These are phyloP conservation scores for Wickerhamomyces chaumierensis DNA, from an alignment of 805 yeast genomes.

Conservation along the genomic window DNA sequence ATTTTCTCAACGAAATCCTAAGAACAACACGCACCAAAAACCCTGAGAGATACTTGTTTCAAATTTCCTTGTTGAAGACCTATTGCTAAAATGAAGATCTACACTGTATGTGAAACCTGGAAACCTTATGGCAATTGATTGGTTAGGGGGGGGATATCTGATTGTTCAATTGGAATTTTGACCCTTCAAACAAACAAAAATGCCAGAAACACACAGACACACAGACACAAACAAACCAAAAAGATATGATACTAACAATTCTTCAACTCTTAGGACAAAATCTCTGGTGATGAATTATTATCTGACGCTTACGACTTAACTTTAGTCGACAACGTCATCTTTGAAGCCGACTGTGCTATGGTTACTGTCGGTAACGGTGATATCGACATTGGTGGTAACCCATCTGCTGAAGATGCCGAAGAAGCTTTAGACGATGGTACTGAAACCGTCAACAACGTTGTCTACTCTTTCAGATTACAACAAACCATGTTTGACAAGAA, in stretches of 20 bases:
- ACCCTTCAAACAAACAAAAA: too few relatives aligned
- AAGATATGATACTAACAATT: not conserved
- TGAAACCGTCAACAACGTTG: conserved; percentile 95
- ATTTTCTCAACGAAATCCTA: too few relatives aligned
- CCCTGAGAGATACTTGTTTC: too few relatives aligned
- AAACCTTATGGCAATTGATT: too few relatives aligned
- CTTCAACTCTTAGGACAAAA: conserved; percentile 47
- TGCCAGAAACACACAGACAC: too few relatives aligned
- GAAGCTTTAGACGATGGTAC: conserved; percentile 72
- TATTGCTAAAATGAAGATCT: not conserved
- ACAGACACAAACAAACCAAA: too few relatives aligned
- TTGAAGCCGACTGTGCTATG: conserved; percentile 95
- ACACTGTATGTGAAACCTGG: not conserved
- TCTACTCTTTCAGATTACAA: conserved; percentile 96
- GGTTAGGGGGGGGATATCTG: too few relatives aligned
- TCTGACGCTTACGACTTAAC: conserved; percentile 94
- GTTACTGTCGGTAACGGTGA: conserved; percentile 84
- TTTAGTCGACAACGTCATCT: conserved; percentile 82
- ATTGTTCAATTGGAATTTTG: not conserved
- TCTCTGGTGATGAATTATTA: conserved; percentile 91
- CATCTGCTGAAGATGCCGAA: conserved; percentile 92
- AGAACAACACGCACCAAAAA: too few relatives aligned
- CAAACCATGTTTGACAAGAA: conserved; percentile 95
- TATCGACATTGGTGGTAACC: conserved; percentile 98
- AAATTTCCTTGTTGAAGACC: not conserved